phyloP scores from a whole-genome alignment of 345 rosid species.

The Toxicodendron radicans region DNA sequence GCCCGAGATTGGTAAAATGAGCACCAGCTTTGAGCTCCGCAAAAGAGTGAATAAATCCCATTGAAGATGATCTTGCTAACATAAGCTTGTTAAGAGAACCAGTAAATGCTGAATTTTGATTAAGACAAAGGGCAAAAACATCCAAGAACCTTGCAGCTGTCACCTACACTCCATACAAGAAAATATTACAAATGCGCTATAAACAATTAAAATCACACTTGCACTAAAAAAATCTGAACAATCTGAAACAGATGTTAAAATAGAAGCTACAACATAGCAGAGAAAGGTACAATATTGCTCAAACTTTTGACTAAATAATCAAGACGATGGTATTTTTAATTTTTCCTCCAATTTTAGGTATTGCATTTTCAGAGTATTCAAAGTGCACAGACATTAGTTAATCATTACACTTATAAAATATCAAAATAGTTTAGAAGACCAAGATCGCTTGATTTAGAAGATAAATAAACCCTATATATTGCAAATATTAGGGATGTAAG shows the following conservation, averaged over 20 bases:
- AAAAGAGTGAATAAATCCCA: constrained; percentile 75
- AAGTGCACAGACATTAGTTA: no score
- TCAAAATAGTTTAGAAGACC: background rate
- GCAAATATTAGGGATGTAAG: constrained; percentile 4
- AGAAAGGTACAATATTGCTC: constrained; percentile 9
- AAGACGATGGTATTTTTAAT: background rate
- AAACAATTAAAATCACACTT: background rate
- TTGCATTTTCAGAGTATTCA: background rate
- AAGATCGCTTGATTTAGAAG: constrained; percentile 3
- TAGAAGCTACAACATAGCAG: background rate
- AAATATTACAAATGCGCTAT: constrained; percentile 7
- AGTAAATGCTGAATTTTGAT: constrained; percentile 62
- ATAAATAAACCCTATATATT: background rate
- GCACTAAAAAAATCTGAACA: background rate
- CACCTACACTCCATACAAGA: constrained; percentile 44
- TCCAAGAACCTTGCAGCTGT: constrained; percentile 83
- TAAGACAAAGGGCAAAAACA: constrained; percentile 66
- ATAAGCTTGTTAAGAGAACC: constrained; percentile 78
- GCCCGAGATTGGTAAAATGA: constrained; percentile 28
- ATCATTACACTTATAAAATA: background rate
- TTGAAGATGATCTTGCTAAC: constrained; percentile 53
- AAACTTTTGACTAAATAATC: background rate
- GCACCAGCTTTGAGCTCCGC: constrained; percentile 64
- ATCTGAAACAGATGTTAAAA: background rate
- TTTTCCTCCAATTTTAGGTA: no score